Evolutionary conservation across 2,329 filamentous ascomycete species (phyloP).

Genomic region (Sclerotinia borealis): DNA sequence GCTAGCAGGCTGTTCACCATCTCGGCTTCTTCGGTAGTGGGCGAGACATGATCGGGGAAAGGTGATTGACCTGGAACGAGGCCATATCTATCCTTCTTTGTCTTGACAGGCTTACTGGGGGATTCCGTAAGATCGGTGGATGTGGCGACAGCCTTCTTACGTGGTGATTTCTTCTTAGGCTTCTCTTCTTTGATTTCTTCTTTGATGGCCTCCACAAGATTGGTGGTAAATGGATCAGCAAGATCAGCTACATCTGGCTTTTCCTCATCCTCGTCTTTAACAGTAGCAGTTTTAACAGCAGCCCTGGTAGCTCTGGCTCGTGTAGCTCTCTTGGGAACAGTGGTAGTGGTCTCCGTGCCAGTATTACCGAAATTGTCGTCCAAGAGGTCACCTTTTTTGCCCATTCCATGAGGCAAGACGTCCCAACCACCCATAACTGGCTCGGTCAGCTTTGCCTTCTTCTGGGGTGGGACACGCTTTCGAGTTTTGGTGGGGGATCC

Average conservation of each 20-base stretch:
- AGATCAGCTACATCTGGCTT: background rate
- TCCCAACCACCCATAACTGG: constrained; percentile 31
- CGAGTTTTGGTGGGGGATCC: background rate
- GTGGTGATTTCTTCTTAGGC: constrained; percentile 13
- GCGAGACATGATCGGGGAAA: constrained; percentile 60
- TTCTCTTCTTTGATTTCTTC: constrained; percentile 4
- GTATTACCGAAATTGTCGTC: constrained; percentile 9
- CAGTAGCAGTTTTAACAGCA: background rate
- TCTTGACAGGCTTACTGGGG: constrained; percentile 14
- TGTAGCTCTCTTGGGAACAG: background rate
- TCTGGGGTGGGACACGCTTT: constrained; percentile 15
- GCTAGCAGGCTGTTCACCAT: constrained; percentile 62
- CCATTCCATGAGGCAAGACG: constrained; percentile 53
- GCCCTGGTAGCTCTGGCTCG: background rate
- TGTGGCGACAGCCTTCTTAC: constrained; percentile 12
- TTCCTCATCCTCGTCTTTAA: constrained; percentile 3
- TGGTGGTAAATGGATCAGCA: background rate
- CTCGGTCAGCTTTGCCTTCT: constrained; percentile 11
- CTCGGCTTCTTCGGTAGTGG: constrained; percentile 63
- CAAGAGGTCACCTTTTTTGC: constrained; percentile 27
- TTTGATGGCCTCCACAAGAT: background rate
- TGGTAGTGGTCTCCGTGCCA: background rate
- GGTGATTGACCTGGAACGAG: constrained; percentile 53
- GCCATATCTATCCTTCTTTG: constrained; percentile 42
- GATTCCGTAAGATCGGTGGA: background rate